A percentile compares a stretch with the other conserved stretches of the same genome.
phyloP scores from a whole-genome alignment of 768 basidiomycete genomes.

The Pleurotus citrinopileatus region DNA sequence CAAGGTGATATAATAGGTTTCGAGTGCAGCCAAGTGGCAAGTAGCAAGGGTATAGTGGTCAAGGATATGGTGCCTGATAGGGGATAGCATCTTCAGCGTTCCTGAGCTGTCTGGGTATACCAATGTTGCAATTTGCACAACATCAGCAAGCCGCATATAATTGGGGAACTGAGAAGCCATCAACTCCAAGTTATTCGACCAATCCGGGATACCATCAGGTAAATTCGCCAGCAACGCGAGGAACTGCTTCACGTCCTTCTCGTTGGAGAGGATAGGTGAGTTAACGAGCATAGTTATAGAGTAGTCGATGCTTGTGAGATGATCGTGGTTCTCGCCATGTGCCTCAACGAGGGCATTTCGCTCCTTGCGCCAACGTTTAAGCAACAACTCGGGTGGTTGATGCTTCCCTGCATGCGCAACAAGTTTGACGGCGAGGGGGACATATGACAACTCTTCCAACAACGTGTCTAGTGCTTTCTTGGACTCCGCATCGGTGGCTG shows the following conservation, averaged over 20 bases:
- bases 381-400: conserved; percentile 11
- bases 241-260: conserved; percentile 7
- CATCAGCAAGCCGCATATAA: conserved; percentile 5
- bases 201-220: conserved; percentile 4
- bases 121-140: conserved; percentile 6
- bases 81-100: conserved; percentile 6
- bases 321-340: conserved; percentile 5
- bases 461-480: conserved; percentile 21
- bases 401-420: conserved; percentile 23
- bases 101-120: conserved; percentile 7
- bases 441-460: conserved; percentile 21
- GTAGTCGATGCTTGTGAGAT: conserved; percentile 6
- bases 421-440: conserved; percentile 31
- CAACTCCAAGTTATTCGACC: conserved; percentile 3
- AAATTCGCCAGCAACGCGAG: conserved; percentile 5
- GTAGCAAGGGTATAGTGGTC: not conserved
- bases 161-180: conserved; percentile 1
- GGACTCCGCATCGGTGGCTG: conserved; percentile 17
- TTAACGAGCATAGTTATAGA: conserved; percentile 11
- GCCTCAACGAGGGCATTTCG: conserved; percentile 4
- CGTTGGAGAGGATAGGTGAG: not conserved
- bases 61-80: conserved; percentile 7
- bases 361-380: conserved; percentile 7
- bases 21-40: conserved; percentile 1
- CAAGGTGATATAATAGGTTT: conserved; percentile 6